Percentiles rank a stretch among this genome's conserved stretches.
phyloP scores from a whole-genome alignment of 192 early-diverging fungal genomes.

The Coemansia javaensis region DNA sequence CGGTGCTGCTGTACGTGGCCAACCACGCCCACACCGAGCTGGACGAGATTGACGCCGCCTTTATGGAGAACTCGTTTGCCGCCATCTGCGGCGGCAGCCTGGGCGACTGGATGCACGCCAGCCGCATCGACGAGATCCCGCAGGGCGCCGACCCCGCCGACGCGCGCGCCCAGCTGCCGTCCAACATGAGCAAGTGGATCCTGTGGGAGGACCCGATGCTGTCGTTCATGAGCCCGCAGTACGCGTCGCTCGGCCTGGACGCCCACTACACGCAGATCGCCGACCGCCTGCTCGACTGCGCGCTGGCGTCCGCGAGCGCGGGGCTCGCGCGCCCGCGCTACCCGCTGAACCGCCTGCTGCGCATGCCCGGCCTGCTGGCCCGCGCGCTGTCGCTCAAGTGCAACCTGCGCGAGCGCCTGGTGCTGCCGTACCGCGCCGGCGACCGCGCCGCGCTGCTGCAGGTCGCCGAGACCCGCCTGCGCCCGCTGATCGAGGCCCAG shows the following conservation, averaged over 20 bases:
- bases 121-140: conserved; percentile 53
- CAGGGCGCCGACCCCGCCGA: conserved; percentile 34
- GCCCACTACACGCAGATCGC: conserved; percentile 58
- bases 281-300: conserved; percentile 50
- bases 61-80: conserved; percentile 61
- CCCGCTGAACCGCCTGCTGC: conserved; percentile 66
- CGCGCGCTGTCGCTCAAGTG: conserved; percentile 66
- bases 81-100: conserved; percentile 76
- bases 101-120: conserved; percentile 70
- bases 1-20: conserved; percentile 70
- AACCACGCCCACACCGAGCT: conserved; percentile 68
- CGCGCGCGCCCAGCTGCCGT: conserved; percentile 56
- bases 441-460: conserved; percentile 54
- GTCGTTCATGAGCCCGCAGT: conserved; percentile 74
- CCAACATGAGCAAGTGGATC: conserved; percentile 77
- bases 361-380: conserved; percentile 65
- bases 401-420: conserved; percentile 61
- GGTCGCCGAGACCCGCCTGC: conserved; percentile 54
- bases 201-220: conserved; percentile 83
- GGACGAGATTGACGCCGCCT: conserved; percentile 55
- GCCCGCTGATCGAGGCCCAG: conserved; percentile 56
- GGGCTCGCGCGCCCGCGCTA: conserved; percentile 19
- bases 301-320: conserved; percentile 25
- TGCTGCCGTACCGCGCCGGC: conserved; percentile 55
- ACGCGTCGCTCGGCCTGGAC: conserved; percentile 62